Percentiles rank a stretch among this genome's conserved stretches.
phyloP scores from a whole-genome alignment of 208 protist species.

The Spongospora subterranea region DNA sequence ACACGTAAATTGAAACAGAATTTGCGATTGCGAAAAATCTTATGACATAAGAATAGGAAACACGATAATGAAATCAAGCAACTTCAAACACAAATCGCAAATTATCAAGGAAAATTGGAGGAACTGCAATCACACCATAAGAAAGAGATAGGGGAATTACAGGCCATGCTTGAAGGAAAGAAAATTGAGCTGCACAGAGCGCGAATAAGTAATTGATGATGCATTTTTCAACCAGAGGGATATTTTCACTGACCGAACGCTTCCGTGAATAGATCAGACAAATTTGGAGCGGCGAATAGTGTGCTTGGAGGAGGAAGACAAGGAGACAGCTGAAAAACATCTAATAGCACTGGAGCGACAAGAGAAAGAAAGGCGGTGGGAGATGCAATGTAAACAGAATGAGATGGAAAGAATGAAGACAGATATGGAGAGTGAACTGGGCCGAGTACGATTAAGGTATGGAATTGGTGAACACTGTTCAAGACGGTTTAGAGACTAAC shows the following conservation, averaged over 20 bases:
- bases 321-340: not conserved
- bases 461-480: not conserved
- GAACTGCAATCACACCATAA: not conserved
- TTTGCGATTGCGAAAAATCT: not conserved
- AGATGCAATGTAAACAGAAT: not conserved
- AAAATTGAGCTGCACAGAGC: constrained; percentile 21
- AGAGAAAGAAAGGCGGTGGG: not conserved
- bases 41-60: not conserved
- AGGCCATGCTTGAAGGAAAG: constrained; percentile 7
- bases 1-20: constrained; percentile 34
- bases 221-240: no score
- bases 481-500: not conserved
- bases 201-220: not conserved
- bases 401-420: not conserved
- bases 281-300: not conserved
- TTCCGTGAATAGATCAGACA: not conserved
- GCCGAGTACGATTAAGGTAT: not conserved
- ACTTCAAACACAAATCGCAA: not conserved
- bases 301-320: not conserved
- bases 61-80: constrained; percentile 1
- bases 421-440: not conserved
- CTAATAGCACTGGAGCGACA: not conserved
- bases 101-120: not conserved
- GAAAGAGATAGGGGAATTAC: not conserved
- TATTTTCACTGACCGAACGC: not conserved